Base-by-base conservation (phyloP, 306 rosid species). In the Dalbergia cultrata region DNA sequence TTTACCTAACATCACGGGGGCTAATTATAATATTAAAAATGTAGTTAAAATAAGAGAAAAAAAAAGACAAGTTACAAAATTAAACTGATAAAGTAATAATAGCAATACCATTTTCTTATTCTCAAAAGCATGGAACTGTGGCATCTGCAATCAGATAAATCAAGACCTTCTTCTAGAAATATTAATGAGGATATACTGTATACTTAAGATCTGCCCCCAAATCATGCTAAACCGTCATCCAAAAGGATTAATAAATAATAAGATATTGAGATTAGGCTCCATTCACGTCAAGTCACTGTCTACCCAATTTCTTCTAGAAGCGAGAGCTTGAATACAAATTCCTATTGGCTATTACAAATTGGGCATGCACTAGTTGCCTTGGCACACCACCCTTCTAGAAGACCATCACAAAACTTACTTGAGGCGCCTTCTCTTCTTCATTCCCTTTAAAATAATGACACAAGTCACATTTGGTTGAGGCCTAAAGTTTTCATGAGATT, bases 341-440 rank as follows among this genome's bases (percentile, higher is more conserved):
- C 73, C 16, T 39, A 26, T 74, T 47, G 37, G 58, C 31, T 44
- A 68, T 34, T 21, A n/a, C 56, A 9, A 50, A 50, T 52, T 58
- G 4, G 35, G 60, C 56, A 45, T 74, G 81, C 82, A 13, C 53
- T 33, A 54, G 7, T n/a, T 53, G 59, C 41, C 41, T 37, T n/a
- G 45, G 60, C 16, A 17, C 35, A 57, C 72, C 4, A 56, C 37
- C 50, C 82, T 87, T 87, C 90, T 86, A 87, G 93, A 90, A 87
- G 45, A 45, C 58, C 11, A n/a, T 17, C 66, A 54, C 76, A 70
- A 35, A n/a, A 64, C 70, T 83, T 49, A 13, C 72, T 21, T 31
- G 16, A 52, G 63, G 67, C 81, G 12, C 57, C 0, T 60, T 59
- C 64, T 72, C 13, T 8, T 5, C 8, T 26, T 26, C 31, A 2